Conservation (phyloP, 495 filamentous ascomycete genomes). For the Podospora pseudopauciseta region DNA sequence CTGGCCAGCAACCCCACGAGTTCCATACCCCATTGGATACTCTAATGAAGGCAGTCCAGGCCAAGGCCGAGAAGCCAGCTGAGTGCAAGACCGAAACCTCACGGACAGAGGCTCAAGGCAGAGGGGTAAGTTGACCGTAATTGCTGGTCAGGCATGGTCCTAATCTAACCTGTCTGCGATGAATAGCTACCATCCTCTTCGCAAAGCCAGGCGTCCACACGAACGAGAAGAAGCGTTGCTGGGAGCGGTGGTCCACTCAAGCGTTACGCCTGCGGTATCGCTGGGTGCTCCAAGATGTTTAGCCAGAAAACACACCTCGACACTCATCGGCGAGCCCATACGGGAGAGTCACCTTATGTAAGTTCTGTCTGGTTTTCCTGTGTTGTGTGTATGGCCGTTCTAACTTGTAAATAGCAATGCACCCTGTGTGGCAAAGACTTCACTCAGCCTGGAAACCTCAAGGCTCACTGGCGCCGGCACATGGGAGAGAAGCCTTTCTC, state of each 20-base stretch:
- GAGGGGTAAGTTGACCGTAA: constrained; percentile 11
- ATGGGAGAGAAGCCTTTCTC: constrained; percentile 79
- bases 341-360: constrained; percentile 88
- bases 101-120: not conserved
- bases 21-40: constrained; percentile 83
- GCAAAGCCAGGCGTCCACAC: constrained; percentile 29
- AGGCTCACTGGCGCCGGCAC: constrained; percentile 49
- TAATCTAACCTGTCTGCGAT: no score
- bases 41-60: constrained; percentile 90
- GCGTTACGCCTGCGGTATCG: constrained; percentile 71
- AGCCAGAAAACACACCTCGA: constrained; percentile 91
- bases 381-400: not conserved
- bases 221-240: not conserved
- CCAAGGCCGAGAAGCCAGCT: constrained; percentile 46
- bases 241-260: constrained; percentile 33
- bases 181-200: not conserved
- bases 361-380: constrained; percentile 31
- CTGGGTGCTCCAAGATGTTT: constrained; percentile 77
- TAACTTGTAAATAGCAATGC: constrained; percentile 20
- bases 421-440: constrained; percentile 80
- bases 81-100: not conserved
- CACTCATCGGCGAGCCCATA: constrained; percentile 86
- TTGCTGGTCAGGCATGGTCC: not conserved
- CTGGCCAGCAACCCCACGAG: constrained; percentile 40
- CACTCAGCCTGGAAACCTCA: constrained; percentile 85